A percentile compares a stretch with the other conserved stretches of the same genome.
Conservation (phyloP, 2,329 filamentous ascomycete species). For the Aspergillus floridensis region DNA sequence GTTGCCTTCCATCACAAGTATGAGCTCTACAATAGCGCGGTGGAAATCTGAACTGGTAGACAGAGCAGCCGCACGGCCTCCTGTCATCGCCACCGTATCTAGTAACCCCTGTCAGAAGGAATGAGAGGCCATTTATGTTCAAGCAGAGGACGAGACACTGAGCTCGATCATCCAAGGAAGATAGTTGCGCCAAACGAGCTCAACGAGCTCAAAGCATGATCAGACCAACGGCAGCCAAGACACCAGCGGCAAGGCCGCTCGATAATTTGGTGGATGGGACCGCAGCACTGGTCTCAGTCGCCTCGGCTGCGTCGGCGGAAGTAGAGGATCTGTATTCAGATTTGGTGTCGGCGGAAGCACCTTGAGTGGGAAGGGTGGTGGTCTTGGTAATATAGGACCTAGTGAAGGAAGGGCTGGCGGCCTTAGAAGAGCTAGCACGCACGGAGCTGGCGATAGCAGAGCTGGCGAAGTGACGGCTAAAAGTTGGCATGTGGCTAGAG, state of each 20-base stretch:
- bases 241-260: conserved; percentile 31
- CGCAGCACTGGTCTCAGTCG: conserved; percentile 20
- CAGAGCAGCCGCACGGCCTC: not conserved
- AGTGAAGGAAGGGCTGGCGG: conserved; percentile 3
- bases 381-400: conserved; percentile 23
- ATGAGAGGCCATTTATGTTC: not conserved
- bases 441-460: conserved; percentile 4
- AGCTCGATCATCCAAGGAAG: not conserved
- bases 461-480: conserved; percentile 9
- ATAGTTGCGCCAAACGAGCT: not conserved
- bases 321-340: not conserved
- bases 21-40: not conserved
- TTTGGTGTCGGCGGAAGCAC: not conserved
- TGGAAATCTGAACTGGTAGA: not conserved
- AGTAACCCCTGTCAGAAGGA: not conserved
- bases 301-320: conserved; percentile 12
- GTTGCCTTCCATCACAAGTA: not conserved
- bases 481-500: conserved; percentile 6
- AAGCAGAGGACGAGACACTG: not conserved
- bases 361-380: conserved; percentile 11
- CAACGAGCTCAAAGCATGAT: conserved; percentile 31
- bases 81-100: not conserved
- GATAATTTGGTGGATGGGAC: conserved; percentile 23
- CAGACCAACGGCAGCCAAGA: conserved; percentile 31
- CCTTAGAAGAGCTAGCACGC: not conserved